Evolutionary conservation across 208 protist species (phyloP).

Genomic region (Tritrichomonas foetus): DNA sequence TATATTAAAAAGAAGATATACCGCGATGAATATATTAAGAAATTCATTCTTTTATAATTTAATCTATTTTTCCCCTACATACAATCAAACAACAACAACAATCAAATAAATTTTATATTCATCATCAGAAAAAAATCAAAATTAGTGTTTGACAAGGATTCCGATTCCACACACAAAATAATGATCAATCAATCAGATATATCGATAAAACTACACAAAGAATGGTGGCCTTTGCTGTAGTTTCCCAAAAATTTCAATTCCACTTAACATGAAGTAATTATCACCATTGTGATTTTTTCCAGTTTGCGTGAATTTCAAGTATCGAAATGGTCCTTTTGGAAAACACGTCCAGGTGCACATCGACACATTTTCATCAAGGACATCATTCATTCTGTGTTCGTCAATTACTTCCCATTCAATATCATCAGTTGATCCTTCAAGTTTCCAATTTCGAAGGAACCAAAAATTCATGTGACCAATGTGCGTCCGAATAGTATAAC

Average conservation of each 20-base stretch:
- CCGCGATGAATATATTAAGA: no score
- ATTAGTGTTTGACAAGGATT: no score
- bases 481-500: neutral
- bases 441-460: neutral
- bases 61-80: no score
- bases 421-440: neutral
- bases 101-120: no score
- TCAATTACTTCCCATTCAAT: neutral
- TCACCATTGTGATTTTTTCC: neutral
- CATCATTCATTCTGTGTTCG: slow-evolving; percentile 9
- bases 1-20: no score
- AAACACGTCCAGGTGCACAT: neutral
- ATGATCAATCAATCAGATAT: no score
- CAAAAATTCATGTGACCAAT: neutral
- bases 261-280: neutral
- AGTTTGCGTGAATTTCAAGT: neutral
- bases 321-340: neutral
- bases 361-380: neutral
- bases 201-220: no score
- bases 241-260: neutral
- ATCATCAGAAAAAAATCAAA: no score
- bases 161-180: no score
- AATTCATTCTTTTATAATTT: no score
- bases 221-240: neutral
- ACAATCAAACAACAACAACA: no score